Evolutionary conservation across 441 rosid species (phyloP), one percentile per base, ranked within the genome.

Genomic region (Populus trichocarpa): DNA sequence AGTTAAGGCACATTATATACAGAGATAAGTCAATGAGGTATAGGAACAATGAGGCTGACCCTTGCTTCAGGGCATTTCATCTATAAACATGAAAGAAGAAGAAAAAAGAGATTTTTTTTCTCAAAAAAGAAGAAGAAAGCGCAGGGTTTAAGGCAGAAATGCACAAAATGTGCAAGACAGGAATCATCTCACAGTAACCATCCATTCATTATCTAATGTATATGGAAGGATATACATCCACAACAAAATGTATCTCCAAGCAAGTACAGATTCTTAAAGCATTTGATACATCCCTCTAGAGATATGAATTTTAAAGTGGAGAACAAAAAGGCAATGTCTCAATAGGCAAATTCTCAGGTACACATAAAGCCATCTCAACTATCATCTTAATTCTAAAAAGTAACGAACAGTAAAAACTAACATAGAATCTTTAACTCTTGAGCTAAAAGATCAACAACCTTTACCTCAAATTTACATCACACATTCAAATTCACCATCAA

Each of bases 391-490:
- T 42, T 32, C 57, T 22, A 11, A 40, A 40, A 63, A 67, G 78
- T 75, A 65, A 83, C 42, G 75, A 79, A 74, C 63, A 76, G 70
- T 63, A 69, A 77, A 71, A 12, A 65, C 79, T 42, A 40, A 26
- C 57, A 73, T 64, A 35, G 18, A 25, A 38, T 40, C 69, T 50
- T 4, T 38, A 14, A 25, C 25, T 61, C 28, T 61, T 30, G 33
- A 5, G 42, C 38, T 73, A 64, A 73, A 81, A 69, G 75, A 78
- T 66, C 81, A 64, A 73, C 50, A 65, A 9, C 53, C 63, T 71
- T 66, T 33, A 14, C 26, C 59, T 26, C 74, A 42, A 76, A 70
- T 59, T 76, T 65, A 22, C 5, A 61, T 61, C 14, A 20, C 28
- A 28, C 40, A 64, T 26, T 20, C 8, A 75, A 79, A 57, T 28